Conservation (phyloP, 1,284 basidiomycete species). For the Tilletia horrida region DNA sequence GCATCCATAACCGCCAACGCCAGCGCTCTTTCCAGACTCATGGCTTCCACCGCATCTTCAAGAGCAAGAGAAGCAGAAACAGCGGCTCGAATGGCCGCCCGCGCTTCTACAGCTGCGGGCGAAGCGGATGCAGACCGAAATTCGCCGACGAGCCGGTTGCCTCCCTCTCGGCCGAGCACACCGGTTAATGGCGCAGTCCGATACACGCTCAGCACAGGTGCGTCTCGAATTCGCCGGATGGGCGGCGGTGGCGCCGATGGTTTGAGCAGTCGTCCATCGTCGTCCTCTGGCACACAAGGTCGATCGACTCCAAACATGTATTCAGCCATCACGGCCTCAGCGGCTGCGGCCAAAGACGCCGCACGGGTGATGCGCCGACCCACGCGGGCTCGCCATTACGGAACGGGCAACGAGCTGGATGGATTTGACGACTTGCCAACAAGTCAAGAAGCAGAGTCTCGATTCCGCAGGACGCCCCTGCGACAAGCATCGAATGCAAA, state of each 20-base stretch:
- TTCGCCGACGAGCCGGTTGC: background rate
- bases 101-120: constrained; percentile 20
- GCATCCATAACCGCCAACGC: constrained; percentile 24
- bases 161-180: constrained; percentile 31
- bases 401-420: constrained; percentile 90
- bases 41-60: constrained; percentile 37
- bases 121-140: constrained; percentile 7
- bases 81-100: constrained; percentile 26
- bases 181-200: constrained; percentile 22
- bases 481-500: constrained; percentile 9
- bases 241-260: constrained; percentile 3
- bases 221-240: background rate
- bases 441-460: constrained; percentile 56
- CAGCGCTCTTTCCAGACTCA: constrained; percentile 21
- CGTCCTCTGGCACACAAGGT: too few species aligned
- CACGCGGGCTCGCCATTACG: constrained; percentile 70
- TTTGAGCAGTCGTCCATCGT: too few species aligned
- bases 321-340: constrained; percentile 8
- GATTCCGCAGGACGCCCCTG: background rate
- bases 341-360: constrained; percentile 15
- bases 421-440: constrained; percentile 83
- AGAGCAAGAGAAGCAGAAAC: constrained; percentile 39
- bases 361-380: constrained; percentile 72
- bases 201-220: constrained; percentile 4
- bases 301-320: background rate